These are phyloP conservation scores for Cladosporium phlei DNA, from an alignment of 2,329 filamentous ascomycete species.

Conservation along the genomic window DNA sequence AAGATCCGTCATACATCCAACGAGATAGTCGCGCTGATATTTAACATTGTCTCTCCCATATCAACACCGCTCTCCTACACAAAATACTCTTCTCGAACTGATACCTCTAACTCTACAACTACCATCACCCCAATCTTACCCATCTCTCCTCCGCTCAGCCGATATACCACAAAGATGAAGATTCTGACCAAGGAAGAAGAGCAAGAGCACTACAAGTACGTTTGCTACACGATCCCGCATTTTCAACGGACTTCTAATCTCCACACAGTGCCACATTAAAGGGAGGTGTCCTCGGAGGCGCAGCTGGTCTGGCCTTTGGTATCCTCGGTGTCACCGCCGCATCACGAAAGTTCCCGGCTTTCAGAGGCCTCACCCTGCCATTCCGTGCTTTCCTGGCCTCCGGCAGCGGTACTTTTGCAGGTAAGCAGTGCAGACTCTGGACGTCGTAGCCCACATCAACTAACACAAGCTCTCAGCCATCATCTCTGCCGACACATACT, in stretches of 20 bases:
- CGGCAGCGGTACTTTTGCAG: conserved; percentile 74
- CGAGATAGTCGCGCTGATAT: not conserved
- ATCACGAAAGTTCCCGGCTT: conserved; percentile 66
- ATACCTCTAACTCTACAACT: not conserved
- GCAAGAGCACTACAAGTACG: conserved; percentile 70
- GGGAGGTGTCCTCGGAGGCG: conserved; percentile 71
- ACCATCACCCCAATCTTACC: not conserved
- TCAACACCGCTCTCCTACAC: not conserved
- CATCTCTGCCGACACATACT: conserved; percentile 72
- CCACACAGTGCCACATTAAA: conserved; percentile 64
- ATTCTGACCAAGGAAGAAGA: conserved; percentile 93
- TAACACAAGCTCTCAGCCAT: conserved; percentile 50
- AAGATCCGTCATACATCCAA: conserved; percentile 12
- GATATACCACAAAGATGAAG: conserved; percentile 63
- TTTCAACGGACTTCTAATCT: too few relatives aligned
- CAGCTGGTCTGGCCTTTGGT: conserved; percentile 63
- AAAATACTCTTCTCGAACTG: not conserved
- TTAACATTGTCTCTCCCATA: not conserved
- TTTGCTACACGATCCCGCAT: conserved; percentile 11
- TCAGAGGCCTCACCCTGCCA: conserved; percentile 77
- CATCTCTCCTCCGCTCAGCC: not conserved
- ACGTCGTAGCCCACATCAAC: not conserved
- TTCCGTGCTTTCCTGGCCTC: conserved; percentile 88
- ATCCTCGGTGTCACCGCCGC: conserved; percentile 63
- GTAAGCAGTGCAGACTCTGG: conserved; percentile 32